Percentiles rank a stretch among this genome's conserved stretches.
These are phyloP conservation scores for Aphanomyces euteiches DNA, from an alignment of 352 stramenopile species.

Conservation along the genomic window DNA sequence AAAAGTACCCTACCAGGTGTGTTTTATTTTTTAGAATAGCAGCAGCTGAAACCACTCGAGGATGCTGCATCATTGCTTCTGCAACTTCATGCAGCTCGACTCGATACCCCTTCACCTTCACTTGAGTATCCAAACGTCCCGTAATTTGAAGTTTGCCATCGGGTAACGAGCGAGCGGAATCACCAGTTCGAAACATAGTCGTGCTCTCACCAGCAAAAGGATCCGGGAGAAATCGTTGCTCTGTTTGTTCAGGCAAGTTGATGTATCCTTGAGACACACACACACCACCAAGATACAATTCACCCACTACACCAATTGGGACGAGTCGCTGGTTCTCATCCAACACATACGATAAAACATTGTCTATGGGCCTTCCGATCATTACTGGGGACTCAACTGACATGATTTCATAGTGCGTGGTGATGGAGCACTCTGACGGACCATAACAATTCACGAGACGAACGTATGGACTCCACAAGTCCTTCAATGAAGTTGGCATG, in stretches of 20 bases:
- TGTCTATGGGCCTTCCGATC: conserved; percentile 4
- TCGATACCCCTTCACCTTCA: conserved; percentile 77
- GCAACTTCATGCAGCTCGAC: conserved; percentile 79
- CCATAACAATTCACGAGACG: conserved; percentile 13
- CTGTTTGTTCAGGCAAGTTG: background rate
- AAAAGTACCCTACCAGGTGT: conserved; percentile 89
- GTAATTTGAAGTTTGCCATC: conserved; percentile 88
- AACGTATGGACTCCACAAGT: background rate
- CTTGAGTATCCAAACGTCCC: conserved; percentile 64
- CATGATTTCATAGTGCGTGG: background rate
- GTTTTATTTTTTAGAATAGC: conserved; percentile 56
- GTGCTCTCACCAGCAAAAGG: conserved; percentile 45
- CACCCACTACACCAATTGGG: conserved; percentile 2
- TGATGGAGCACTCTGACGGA: conserved; percentile 11
- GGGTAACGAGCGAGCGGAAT: conserved; percentile 85
- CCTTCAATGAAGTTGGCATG: conserved; percentile 4
- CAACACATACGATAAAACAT: conserved; percentile 4
- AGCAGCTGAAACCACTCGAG: conserved; percentile 42
- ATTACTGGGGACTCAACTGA: background rate
- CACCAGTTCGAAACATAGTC: conserved; percentile 90
- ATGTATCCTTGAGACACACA: conserved; percentile 2
- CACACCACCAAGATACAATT: conserved; percentile 4
- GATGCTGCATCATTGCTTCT: conserved; percentile 47
- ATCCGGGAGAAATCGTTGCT: conserved; percentile 44
- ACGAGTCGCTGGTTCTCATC: background rate